Evolutionary conservation across 2,329 filamentous ascomycete genomes (phyloP).

Genomic region (Cladophialophora carrionii): DNA sequence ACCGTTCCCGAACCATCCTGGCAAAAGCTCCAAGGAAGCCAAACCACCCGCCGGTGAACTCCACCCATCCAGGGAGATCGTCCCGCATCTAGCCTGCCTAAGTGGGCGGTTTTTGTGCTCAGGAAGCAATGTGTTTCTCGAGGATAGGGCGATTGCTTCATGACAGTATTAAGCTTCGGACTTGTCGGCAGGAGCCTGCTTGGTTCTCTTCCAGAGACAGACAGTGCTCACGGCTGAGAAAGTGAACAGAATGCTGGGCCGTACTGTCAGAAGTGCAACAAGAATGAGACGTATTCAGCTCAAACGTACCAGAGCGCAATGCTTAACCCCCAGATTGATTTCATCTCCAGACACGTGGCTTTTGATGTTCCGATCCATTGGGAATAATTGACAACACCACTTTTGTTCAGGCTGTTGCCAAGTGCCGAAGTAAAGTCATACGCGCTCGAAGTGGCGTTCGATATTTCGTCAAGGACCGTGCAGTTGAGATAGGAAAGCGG

Average conservation of each 20-base stretch:
- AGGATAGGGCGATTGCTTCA: not conserved
- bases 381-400: constrained; percentile 55
- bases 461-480: constrained; percentile 56
- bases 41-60: not conserved
- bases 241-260: constrained; percentile 64
- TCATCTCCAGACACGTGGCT: constrained; percentile 77
- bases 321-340: constrained; percentile 82
- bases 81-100: not conserved
- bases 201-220: constrained; percentile 66
- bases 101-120: not conserved
- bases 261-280: not conserved
- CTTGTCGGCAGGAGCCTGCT: constrained; percentile 53
- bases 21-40: not conserved
- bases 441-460: constrained; percentile 53
- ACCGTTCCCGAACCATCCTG: not conserved
- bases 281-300: not conserved
- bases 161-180: constrained; percentile 49
- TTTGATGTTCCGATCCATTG: constrained; percentile 64
- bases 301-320: constrained; percentile 70
- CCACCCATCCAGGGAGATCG: not conserved
- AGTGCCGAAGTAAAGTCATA: constrained; percentile 60
- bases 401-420: constrained; percentile 55
- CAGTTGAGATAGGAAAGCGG: constrained; percentile 80
- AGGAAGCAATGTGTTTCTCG: not conserved
- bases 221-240: constrained; percentile 63